Base-by-base conservation (phyloP, 2,329 filamentous ascomycete genomes). In the Penicillium glabrum region DNA sequence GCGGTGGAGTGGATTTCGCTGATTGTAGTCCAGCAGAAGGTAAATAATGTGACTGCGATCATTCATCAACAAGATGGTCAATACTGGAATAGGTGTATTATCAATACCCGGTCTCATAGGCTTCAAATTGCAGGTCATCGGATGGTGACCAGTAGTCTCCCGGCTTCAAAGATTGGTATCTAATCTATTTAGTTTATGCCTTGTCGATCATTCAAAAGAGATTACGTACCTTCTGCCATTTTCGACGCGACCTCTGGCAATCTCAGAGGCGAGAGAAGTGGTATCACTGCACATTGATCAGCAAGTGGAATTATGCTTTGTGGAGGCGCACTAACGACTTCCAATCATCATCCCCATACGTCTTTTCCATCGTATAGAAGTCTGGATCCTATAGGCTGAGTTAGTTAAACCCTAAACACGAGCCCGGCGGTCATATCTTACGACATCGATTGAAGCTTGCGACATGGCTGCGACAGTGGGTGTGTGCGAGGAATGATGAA, bases 121-220 rank as follows among this genome's bases (percentile, higher is more conserved):
- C 52, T 26, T 63, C 61, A 13, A 63, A 61, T 44, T 57, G 50
- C 3, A 47, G 47, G 1, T 63, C 61, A 46, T 63, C 61, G 6
- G 61, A 61, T 2, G 61, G 61, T 5, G 7, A 61, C 59, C 59
- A 61, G 33, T 61, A 61, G 27, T 59, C 56, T 45, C 59, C 46
- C 5, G 39, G 23, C 27, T 61, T 61, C 48, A 61, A 27, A 10
- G 59, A 48, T 27, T 61, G 59, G 29, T 61, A 61, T 53, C 59
- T 61, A 16, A 16, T 33, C 6, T 33, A 5, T 33, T 16, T 6
- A 33, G 31, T 33, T 16, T 7, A 33, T 16, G 14, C 13, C 13
- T 31, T 31, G 31, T 16, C 13, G 13, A 33, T 33, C 31, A 16
- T 33, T 16, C 5, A 27, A 24, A 24, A 35, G 9, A 29, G 8